Conservation (phyloP, 2,329 filamentous ascomycete genomes). For the Fusarium sp. region DNA sequence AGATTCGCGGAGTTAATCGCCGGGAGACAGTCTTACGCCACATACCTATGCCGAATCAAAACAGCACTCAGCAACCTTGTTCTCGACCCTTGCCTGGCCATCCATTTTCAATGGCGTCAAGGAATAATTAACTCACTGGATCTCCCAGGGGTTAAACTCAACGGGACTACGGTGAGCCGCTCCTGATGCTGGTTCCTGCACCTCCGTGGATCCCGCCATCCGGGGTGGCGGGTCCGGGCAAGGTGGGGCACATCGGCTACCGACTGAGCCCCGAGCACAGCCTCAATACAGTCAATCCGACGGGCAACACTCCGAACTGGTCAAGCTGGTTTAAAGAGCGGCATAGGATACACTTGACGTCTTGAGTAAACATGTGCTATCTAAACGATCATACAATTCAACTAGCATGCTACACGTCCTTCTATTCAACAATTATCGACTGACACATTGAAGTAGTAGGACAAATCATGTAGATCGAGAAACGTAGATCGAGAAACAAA, state of each 20-base stretch:
- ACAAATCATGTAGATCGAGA: not conserved
- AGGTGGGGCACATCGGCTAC: constrained; percentile 9
- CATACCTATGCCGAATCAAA: not conserved
- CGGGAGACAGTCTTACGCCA: constrained; percentile 11
- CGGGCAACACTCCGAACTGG: not conserved
- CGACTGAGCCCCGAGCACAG: constrained; percentile 16
- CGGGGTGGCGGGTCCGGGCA: constrained; percentile 36
- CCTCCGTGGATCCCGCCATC: constrained; percentile 34
- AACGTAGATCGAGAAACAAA: constrained; percentile 1
- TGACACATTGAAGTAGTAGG: constrained; percentile 5
- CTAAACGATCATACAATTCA: not conserved
- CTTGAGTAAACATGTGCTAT: not conserved
- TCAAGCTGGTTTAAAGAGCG: not conserved
- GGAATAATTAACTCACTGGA: not conserved
- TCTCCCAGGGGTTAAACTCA: constrained; percentile 17
- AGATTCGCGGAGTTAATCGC: constrained; percentile 19
- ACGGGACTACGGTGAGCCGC: constrained; percentile 34
- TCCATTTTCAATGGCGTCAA: constrained; percentile 19
- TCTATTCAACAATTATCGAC: not conserved
- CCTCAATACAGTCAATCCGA: constrained; percentile 11
- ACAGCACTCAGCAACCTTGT: not conserved
- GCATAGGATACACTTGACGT: not conserved
- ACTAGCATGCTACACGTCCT: not conserved
- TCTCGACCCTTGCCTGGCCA: not conserved
- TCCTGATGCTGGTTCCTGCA: not conserved